phyloP scores from a whole-genome alignment of 2,329 filamentous ascomycete genomes.

The Thielaviopsis cerberus region DNA sequence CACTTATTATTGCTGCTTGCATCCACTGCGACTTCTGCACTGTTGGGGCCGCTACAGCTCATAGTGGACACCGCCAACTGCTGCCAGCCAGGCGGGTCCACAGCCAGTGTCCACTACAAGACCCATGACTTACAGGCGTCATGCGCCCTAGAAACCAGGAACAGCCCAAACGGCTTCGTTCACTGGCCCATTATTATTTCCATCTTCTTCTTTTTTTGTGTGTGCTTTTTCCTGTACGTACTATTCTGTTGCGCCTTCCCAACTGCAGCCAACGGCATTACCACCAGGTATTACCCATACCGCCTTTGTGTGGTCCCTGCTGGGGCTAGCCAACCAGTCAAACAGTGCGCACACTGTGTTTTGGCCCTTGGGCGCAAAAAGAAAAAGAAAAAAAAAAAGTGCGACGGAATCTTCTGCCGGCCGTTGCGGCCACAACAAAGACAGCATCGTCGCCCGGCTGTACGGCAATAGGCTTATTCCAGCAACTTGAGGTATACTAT shows the following conservation, averaged over 20 bases:
- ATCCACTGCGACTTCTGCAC: neutral
- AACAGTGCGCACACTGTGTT: slow-evolving; percentile 11
- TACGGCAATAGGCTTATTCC: too few relatives aligned
- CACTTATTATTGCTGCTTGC: neutral
- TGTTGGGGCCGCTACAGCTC: neutral
- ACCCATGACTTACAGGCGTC: neutral
- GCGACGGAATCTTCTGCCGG: slow-evolving; percentile 4
- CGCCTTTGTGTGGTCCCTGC: slow-evolving; percentile 10
- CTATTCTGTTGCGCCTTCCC: slow-evolving; percentile 1
- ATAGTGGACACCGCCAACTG: neutral
- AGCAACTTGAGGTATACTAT: too few relatives aligned
- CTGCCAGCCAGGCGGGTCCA: neutral
- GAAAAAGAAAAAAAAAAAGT: slow-evolving; percentile 11
- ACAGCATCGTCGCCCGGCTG: neutral
- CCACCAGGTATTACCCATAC: neutral
- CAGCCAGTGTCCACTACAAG: neutral
- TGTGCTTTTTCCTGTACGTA: neutral
- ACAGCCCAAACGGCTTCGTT: neutral
- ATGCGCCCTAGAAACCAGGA: neutral
- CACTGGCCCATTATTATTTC: neutral
- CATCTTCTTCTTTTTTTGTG: neutral
- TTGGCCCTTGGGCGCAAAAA: slow-evolving; percentile 11
- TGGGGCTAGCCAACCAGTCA: slow-evolving; percentile 3
- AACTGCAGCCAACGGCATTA: neutral
- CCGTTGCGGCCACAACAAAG: neutral